Conservation (phyloP, 2,329 filamentous ascomycete species). For the Xylariaceae sp. region DNA sequence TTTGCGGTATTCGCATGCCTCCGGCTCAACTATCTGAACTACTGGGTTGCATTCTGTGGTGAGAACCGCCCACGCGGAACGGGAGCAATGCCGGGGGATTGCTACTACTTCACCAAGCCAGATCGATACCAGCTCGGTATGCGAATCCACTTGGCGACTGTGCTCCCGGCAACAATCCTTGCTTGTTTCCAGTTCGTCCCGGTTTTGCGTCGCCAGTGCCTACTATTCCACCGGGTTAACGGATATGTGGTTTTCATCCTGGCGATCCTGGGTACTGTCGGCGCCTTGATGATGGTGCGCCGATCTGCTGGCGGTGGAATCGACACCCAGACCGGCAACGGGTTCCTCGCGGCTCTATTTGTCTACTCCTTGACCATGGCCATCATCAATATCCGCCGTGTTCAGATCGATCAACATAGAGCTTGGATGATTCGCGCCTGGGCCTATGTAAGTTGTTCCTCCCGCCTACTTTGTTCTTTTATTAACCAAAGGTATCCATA, state of each 20-base stretch:
- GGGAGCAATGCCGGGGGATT: conserved; percentile 35
- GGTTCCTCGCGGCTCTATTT: conserved; percentile 42
- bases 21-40: conserved; percentile 45
- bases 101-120: conserved; percentile 35
- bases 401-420: conserved; percentile 59
- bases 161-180: conserved; percentile 43
- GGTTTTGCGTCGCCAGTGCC: conserved; percentile 40
- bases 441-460: conserved; percentile 38
- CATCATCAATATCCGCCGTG: conserved; percentile 51
- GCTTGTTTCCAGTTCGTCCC: conserved; percentile 47
- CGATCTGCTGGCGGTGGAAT: conserved; percentile 50
- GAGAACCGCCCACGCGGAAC: neutral
- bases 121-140: conserved; percentile 37
- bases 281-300: conserved; percentile 49
- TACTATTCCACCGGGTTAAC: conserved; percentile 54
- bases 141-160: conserved; percentile 40
- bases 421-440: conserved; percentile 58
- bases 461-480: neutral
- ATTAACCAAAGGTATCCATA: conserved; percentile 18
- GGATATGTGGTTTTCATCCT: conserved; percentile 52
- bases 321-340: conserved; percentile 43
- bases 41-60: conserved; percentile 37
- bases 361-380: conserved; percentile 41
- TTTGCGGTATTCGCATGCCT: conserved; percentile 45
- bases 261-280: conserved; percentile 40